These are phyloP conservation scores for Naganishia sp. DNA, from an alignment of 1,284 basidiomycete genomes.

Conservation along the genomic window DNA sequence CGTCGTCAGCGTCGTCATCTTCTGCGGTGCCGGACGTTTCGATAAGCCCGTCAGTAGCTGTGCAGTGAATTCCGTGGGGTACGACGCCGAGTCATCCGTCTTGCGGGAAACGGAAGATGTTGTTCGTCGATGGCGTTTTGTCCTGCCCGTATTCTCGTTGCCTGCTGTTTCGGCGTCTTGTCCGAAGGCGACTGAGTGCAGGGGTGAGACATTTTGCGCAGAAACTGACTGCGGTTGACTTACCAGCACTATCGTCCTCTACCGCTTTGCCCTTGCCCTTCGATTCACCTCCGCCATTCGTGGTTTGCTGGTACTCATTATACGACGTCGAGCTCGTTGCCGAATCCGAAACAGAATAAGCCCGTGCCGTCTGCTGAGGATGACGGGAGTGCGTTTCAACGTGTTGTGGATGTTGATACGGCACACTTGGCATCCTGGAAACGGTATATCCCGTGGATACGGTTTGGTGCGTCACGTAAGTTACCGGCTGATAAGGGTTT, in stretches of 20 bases:
- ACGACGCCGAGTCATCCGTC: conserved; percentile 22
- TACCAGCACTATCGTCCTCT: conserved; percentile 6
- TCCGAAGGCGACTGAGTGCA: neutral
- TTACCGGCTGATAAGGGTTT: conserved; percentile 2
- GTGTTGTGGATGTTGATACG: neutral
- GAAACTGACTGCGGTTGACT: neutral
- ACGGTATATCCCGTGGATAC: neutral
- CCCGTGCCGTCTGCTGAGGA: conserved; percentile 1
- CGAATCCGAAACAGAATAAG: conserved; percentile 24
- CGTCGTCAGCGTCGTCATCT: conserved; percentile 13
- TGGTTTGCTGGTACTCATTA: conserved; percentile 2
- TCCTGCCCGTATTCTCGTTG: neutral
- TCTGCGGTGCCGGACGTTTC: conserved; percentile 22
- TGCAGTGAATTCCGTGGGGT: conserved; percentile 21
- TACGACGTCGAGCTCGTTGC: conserved; percentile 17
- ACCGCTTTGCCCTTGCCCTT: conserved; percentile 18
- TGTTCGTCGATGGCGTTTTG: conserved; percentile 11
- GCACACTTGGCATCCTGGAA: neutral
- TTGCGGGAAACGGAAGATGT: conserved; percentile 26
- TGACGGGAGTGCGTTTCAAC: neutral
- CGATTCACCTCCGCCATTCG: neutral
- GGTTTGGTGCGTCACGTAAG: conserved; percentile 2
- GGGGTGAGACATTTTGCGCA: too few relatives aligned
- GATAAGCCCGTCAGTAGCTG: conserved; percentile 19
- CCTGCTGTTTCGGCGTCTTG: neutral